Evolutionary conservation across 306 rosid species (phyloP).

Genomic region (Datisca glomerata): DNA sequence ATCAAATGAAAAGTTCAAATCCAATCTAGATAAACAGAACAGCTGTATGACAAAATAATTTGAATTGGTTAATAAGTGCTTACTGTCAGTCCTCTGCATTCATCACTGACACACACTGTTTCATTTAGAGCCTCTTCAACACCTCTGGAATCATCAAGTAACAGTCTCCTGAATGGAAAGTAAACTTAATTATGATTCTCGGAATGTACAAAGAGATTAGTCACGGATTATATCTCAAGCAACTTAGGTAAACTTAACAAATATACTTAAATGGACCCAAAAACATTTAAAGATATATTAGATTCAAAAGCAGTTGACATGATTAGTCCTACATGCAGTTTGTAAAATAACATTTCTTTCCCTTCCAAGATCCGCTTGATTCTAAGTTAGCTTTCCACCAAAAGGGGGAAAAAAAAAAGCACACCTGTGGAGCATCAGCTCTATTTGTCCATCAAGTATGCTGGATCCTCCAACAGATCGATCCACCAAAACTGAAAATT

Average conservation of each 20-base stretch:
- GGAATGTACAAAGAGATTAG: neutral
- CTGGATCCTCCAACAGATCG: slow-evolving; percentile 40
- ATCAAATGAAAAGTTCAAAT: too few species aligned
- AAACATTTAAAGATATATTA: neutral
- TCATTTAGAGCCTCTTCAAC: slow-evolving; percentile 80
- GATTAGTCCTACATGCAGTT: neutral
- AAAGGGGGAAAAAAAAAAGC: neutral
- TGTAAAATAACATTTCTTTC: neutral
- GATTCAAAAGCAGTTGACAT: neutral
- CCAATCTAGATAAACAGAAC: too few species aligned
- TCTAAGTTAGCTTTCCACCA: too few species aligned
- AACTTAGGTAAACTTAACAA: too few species aligned
- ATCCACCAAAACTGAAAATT: slow-evolving; percentile 44
- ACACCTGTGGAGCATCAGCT: slow-evolving; percentile 47
- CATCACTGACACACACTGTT: slow-evolving; percentile 51
- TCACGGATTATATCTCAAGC: too few species aligned
- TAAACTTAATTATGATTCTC: neutral
- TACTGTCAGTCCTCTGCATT: slow-evolving; percentile 75
- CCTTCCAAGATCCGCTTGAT: neutral
- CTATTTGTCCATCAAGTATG: slow-evolving; percentile 36
- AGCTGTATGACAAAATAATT: neutral
- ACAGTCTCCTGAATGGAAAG: slow-evolving; percentile 49
- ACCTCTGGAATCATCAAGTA: slow-evolving; percentile 74
- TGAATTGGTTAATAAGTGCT: slow-evolving; percentile 14
- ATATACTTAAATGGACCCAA: too few species aligned